Conservation (phyloP, 2,329 filamentous ascomycete genomes). For the Alternaria gaisen region DNA sequence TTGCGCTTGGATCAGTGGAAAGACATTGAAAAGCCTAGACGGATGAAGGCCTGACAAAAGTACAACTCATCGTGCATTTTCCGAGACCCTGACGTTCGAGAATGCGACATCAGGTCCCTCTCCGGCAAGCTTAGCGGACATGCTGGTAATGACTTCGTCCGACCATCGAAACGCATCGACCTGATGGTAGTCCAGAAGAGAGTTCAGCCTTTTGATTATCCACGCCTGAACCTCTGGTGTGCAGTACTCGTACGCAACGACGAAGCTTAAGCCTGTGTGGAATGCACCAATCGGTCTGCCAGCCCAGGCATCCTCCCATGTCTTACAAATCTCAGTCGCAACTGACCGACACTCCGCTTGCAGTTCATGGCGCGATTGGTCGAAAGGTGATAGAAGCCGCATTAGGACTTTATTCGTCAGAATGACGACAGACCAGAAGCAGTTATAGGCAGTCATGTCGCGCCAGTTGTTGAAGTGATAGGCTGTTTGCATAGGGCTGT, state of each 20-base stretch:
- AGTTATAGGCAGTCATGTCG: slow-evolving; percentile 44
- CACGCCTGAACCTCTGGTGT: slow-evolving; percentile 34
- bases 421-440: slow-evolving; percentile 45
- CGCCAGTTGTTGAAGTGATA: slow-evolving; percentile 45
- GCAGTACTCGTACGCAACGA: slow-evolving; percentile 46
- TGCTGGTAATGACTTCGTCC: slow-evolving; percentile 34
- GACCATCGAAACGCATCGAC: slow-evolving; percentile 43
- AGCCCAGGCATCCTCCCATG: slow-evolving; percentile 47
- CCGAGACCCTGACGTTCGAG: slow-evolving; percentile 25
- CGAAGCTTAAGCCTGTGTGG: slow-evolving; percentile 43
- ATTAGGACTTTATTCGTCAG: slow-evolving; percentile 42
- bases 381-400: slow-evolving; percentile 36
- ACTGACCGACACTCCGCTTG: slow-evolving; percentile 39
- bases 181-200: slow-evolving; percentile 37
- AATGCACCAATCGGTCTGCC: slow-evolving; percentile 45
- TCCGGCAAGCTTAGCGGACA: slow-evolving; percentile 39
- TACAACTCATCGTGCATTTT: slow-evolving; percentile 16
- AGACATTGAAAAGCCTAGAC: background rate
- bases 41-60: background rate
- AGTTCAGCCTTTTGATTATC: slow-evolving; percentile 40
- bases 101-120: slow-evolving; percentile 36
- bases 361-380: slow-evolving; percentile 30
- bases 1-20: background rate
- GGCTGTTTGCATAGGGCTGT: slow-evolving; percentile 31
- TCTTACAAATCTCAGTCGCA: slow-evolving; percentile 46